phyloP scores from a whole-genome alignment of 225 moss, liverwort and hornwort genomes.

The Neckera pumila region DNA sequence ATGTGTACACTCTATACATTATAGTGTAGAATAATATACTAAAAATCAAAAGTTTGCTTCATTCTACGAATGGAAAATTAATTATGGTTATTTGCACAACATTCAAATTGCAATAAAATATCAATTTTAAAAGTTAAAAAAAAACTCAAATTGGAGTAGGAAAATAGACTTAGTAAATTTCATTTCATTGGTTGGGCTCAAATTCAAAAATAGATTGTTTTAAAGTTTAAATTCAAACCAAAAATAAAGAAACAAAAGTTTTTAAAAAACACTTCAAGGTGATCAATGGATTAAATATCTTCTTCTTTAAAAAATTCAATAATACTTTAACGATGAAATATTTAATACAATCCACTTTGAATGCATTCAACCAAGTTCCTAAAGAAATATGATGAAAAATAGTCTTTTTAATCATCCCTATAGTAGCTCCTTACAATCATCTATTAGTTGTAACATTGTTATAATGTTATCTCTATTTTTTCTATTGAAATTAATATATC shows the following conservation, averaged over 20 bases:
- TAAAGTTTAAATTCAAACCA: rapidly evolving
- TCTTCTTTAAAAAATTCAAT: background rate
- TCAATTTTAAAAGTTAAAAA: background rate
- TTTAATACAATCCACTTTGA: rapidly evolving
- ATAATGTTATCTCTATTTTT: background rate
- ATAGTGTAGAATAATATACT: background rate
- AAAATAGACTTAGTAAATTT: background rate
- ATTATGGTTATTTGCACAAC: background rate
- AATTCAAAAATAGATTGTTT: background rate
- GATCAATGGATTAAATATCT: background rate
- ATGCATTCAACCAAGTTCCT: background rate
- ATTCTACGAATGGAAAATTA: background rate
- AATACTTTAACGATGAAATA: background rate
- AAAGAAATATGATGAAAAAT: background rate
- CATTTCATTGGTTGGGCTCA: background rate
- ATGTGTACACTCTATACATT: rapidly evolving
- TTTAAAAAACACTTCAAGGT: background rate
- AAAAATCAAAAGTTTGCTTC: background rate
- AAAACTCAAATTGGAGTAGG: background rate
- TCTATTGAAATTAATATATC: background rate
- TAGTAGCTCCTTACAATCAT: background rate
- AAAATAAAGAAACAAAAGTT: background rate
- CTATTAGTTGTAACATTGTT: rapidly evolving
- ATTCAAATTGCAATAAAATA: background rate
- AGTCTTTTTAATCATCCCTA: background rate